Conservation (phyloP, 495 filamentous ascomycete species). For the Pseudevernia furfuracea region DNA sequence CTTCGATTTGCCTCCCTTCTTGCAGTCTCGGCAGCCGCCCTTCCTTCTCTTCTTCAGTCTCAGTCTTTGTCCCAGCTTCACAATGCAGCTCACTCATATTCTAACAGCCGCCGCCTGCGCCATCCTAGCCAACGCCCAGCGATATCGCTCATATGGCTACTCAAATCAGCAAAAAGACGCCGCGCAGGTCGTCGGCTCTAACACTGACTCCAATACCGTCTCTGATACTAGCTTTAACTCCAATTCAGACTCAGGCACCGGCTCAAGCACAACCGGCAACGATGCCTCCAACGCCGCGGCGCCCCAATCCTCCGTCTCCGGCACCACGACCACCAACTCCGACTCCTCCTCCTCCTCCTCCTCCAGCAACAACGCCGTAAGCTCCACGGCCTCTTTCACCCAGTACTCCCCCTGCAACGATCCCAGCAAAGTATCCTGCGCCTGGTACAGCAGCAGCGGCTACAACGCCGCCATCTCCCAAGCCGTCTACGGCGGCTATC, state of each 20-base stretch:
- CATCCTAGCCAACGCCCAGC: constrained; percentile 1
- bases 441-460: constrained; percentile 17
- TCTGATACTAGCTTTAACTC: not conserved
- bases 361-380: not conserved
- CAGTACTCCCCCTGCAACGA: constrained; percentile 22
- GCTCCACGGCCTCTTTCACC: constrained; percentile 12
- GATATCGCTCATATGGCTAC: not conserved
- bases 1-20: not conserved
- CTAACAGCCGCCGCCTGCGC: not conserved
- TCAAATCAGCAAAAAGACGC: not conserved
- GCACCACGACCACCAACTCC: not conserved
- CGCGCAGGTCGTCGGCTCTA: not conserved
- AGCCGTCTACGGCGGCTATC: constrained; percentile 32
- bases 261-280: not conserved
- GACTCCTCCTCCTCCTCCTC: not conserved
- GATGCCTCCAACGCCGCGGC: not conserved
- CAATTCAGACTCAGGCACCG: too few species aligned
- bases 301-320: not conserved
- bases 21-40: not conserved
- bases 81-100: constrained; percentile 9
- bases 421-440: constrained; percentile 19
- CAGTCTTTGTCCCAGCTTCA: constrained; percentile 6
- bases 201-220: too few species aligned
- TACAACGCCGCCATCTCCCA: constrained; percentile 32
- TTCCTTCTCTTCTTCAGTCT: constrained; percentile 1